phyloP scores from a whole-genome alignment of 768 basidiomycete species.

The Tricholoma flavovirens region DNA sequence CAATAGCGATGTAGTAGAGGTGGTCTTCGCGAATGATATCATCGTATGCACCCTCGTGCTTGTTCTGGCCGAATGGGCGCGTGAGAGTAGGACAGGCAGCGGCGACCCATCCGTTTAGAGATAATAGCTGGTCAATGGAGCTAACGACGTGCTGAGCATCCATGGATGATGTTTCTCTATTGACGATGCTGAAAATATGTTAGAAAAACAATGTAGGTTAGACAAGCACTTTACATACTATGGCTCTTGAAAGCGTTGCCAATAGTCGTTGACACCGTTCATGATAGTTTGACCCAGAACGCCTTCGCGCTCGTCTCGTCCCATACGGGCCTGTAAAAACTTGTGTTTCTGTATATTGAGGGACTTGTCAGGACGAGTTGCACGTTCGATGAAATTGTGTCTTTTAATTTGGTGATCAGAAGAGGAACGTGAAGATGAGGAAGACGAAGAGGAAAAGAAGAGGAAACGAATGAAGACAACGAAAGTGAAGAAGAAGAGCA shows the following conservation, averaged over 20 bases:
- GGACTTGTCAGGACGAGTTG: slow-evolving; percentile 59
- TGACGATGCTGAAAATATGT: slow-evolving; percentile 53
- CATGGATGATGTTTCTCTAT: slow-evolving; percentile 78
- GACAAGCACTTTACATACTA: slow-evolving; percentile 51
- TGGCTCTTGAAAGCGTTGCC: slow-evolving; percentile 88
- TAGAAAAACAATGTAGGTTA: neutral
- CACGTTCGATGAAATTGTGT: slow-evolving; percentile 51
- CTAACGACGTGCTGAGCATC: slow-evolving; percentile 87
- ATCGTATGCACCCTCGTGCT: slow-evolving; percentile 79
- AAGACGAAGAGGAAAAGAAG: slow-evolving; percentile 31
- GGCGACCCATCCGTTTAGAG: slow-evolving; percentile 97
- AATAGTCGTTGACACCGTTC: slow-evolving; percentile 81
- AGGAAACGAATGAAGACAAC: slow-evolving; percentile 31
- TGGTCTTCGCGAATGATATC: slow-evolving; percentile 80
- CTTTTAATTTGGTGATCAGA: slow-evolving; percentile 40
- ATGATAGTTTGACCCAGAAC: slow-evolving; percentile 69
- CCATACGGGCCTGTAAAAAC: slow-evolving; percentile 85
- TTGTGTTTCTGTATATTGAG: slow-evolving; percentile 86
- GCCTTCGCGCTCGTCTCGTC: slow-evolving; percentile 79
- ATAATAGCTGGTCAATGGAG: slow-evolving; percentile 90
- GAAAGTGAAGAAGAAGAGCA: slow-evolving; percentile 28
- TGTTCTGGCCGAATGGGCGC: slow-evolving; percentile 94
- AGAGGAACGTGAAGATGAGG: slow-evolving; percentile 27
- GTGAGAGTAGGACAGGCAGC: slow-evolving; percentile 89
- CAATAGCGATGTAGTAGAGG: slow-evolving; percentile 90